Evolutionary conservation across 1,284 basidiomycete genomes (phyloP).

Genomic region (Puccinia hordei): DNA sequence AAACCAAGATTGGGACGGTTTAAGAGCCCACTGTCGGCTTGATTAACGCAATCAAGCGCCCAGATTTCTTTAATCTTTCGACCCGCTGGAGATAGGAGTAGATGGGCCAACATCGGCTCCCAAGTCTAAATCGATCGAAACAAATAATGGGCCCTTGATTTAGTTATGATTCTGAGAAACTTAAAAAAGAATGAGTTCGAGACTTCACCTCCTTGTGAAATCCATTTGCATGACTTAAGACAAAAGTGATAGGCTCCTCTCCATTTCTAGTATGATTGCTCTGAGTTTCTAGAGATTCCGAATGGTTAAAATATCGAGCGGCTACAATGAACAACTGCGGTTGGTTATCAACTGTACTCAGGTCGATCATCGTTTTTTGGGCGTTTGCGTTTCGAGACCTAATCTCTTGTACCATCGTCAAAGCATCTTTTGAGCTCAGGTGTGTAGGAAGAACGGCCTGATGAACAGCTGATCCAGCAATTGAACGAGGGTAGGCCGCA

Average conservation of each 20-base stretch:
- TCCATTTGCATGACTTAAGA: conserved; percentile 77
- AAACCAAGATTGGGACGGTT: conserved; percentile 67
- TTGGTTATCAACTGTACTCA: conserved; percentile 65
- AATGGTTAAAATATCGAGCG: conserved; percentile 52
- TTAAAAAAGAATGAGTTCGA: neutral
- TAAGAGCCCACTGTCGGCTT: conserved; percentile 72
- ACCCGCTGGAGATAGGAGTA: conserved; percentile 58
- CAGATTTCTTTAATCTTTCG: conserved; percentile 71
- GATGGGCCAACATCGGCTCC: conserved; percentile 66
- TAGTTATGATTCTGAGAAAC: conserved; percentile 2
- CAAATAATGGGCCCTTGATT: no score
- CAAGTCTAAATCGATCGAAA: conserved; percentile 64
- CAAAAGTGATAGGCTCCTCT: conserved; percentile 66
- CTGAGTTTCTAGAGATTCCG: conserved; percentile 50
- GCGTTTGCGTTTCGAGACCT: conserved; percentile 46
- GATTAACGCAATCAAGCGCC: conserved; percentile 74
- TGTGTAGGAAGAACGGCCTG: conserved; percentile 43
- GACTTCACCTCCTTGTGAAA: conserved; percentile 74
- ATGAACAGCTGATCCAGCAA: conserved; percentile 52
- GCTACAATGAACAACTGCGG: conserved; percentile 66
- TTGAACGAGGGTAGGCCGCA: conserved; percentile 68
- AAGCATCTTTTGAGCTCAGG: conserved; percentile 52
- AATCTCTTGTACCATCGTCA: conserved; percentile 51
- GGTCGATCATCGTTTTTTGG: conserved; percentile 52
- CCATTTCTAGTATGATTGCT: conserved; percentile 25